phyloP scores from a whole-genome alignment of 2,329 filamentous ascomycete genomes.

The Alternaria novae-zelandiae region DNA sequence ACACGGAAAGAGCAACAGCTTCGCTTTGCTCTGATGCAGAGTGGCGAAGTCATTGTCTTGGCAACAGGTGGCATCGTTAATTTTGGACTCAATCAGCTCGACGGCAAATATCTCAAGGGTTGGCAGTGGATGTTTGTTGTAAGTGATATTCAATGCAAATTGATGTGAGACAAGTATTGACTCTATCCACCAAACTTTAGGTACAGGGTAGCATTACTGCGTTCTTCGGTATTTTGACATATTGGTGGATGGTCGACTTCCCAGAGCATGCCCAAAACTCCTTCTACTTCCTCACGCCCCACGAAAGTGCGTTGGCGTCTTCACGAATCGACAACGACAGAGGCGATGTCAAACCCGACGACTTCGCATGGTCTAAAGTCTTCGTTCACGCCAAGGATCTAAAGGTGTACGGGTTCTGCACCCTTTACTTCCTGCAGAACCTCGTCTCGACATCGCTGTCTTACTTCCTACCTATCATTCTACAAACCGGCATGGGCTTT shows the following conservation, averaged over 20 bases:
- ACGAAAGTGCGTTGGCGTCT: conserved; percentile 64
- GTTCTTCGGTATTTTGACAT: conserved; percentile 65
- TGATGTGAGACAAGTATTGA: neutral
- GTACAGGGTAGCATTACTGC: conserved; percentile 65
- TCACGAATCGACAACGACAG: conserved; percentile 66
- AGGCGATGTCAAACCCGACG: conserved; percentile 63
- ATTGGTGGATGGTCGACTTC: conserved; percentile 75
- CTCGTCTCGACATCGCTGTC: conserved; percentile 69
- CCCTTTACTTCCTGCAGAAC: conserved; percentile 71
- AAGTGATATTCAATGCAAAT: no score
- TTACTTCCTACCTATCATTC: conserved; percentile 70
- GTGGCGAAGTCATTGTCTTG: conserved; percentile 68
- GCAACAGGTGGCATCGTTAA: conserved; percentile 72
- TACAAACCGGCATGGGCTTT: conserved; percentile 57
- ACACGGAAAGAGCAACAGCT: conserved; percentile 69
- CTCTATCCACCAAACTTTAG: neutral
- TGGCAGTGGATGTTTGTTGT: conserved; percentile 67
- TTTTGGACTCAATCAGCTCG: conserved; percentile 69
- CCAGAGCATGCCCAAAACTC: conserved; percentile 66
- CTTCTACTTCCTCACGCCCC: conserved; percentile 63
- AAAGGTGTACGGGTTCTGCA: conserved; percentile 70
- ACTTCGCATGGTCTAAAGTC: conserved; percentile 63
- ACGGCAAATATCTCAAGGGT: conserved; percentile 64
- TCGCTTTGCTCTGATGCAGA: conserved; percentile 69
- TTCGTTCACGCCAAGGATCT: conserved; percentile 63